Evolutionary conservation across 176 grass and related monocot species (phyloP).

Genomic region (Olyra latifolia): DNA sequence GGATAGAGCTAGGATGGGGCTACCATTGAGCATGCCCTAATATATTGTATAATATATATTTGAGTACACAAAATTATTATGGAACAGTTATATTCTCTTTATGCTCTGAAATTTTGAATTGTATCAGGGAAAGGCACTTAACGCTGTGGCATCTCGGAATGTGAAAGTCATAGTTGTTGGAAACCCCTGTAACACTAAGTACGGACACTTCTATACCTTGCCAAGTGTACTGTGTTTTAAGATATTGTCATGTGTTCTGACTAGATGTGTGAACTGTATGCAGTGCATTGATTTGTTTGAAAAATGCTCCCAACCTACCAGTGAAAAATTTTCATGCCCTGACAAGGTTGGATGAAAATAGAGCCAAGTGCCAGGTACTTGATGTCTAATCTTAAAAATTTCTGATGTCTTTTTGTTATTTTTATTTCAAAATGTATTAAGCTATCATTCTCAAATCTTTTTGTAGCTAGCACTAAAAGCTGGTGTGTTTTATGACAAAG

Average conservation of each 20-base stretch:
- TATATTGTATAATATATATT: not conserved
- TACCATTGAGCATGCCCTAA: too few relatives aligned
- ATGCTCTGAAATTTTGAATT: conserved; percentile 40
- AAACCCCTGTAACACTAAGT: conserved; percentile 99
- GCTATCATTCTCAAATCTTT: conserved; percentile 18
- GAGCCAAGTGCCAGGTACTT: conserved; percentile 96
- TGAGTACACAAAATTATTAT: not conserved
- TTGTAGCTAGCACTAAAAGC: conserved; percentile 88
- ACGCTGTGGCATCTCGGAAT: conserved; percentile 84
- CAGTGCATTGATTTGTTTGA: conserved; percentile 94
- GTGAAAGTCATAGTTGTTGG: conserved; percentile 88
- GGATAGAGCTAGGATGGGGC: too few relatives aligned
- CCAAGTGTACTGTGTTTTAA: conserved; percentile 11
- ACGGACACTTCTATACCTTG: conserved; percentile 22
- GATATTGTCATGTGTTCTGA: conserved; percentile 26
- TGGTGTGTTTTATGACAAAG: conserved; percentile 96
- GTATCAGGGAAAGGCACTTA: conserved; percentile 93
- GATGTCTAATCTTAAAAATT: conserved; percentile 4
- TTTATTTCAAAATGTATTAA: conserved; percentile 6
- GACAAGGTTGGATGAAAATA: conserved; percentile 95
- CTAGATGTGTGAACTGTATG: conserved; percentile 14
- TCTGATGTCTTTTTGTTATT: conserved; percentile 4
- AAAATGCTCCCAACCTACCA: conserved; percentile 86
- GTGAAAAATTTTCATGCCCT: conserved; percentile 91
- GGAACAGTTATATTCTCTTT: conserved; percentile 7